A percentile compares a stretch with the other conserved stretches of the same genome.
Evolutionary conservation across 169 alveolate genomes (phyloP).

Genomic region (Cryptosporidium ryanae): DNA sequence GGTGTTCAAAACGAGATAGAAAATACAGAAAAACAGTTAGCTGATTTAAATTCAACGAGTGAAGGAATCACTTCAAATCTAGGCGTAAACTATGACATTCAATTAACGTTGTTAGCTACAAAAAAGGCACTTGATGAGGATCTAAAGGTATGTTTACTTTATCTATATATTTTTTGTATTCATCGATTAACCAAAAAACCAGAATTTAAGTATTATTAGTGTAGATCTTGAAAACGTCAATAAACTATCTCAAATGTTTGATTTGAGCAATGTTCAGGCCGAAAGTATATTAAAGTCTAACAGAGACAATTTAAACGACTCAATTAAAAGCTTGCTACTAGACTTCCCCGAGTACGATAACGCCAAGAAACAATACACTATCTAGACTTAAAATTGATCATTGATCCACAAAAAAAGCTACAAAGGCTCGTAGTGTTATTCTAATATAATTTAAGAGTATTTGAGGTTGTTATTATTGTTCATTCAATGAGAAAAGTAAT

Average conservation of each 20-base stretch:
- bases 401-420: too few relatives aligned
- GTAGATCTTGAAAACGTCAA: slow-evolving; percentile 21
- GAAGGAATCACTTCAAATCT: slow-evolving; percentile 16
- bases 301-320: not conserved
- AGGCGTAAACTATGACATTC: slow-evolving; percentile 8
- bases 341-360: slow-evolving; percentile 34
- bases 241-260: slow-evolving; percentile 44
- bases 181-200: not conserved
- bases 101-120: slow-evolving; percentile 34
- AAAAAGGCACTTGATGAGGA: slow-evolving; percentile 64
- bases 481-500: too few relatives aligned
- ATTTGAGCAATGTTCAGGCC: slow-evolving; percentile 6
- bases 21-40: slow-evolving; percentile 27
- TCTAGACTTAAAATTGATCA: slow-evolving; percentile 1
- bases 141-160: slow-evolving; percentile 54
- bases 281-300: slow-evolving; percentile 38
- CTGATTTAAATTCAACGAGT: slow-evolving; percentile 12
- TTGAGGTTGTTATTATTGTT: too few relatives aligned
- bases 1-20: slow-evolving; percentile 3
- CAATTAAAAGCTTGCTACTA: slow-evolving; percentile 14
- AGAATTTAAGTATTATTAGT: slow-evolving; percentile 31
- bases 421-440: too few relatives aligned
- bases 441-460: too few relatives aligned
- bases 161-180: not conserved
- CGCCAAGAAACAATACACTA: slow-evolving; percentile 3